Evolutionary conservation across 2,329 filamentous ascomycete species (phyloP), one percentile per base, ranked within the genome.

Genomic region (Aspergillus piperis): DNA sequence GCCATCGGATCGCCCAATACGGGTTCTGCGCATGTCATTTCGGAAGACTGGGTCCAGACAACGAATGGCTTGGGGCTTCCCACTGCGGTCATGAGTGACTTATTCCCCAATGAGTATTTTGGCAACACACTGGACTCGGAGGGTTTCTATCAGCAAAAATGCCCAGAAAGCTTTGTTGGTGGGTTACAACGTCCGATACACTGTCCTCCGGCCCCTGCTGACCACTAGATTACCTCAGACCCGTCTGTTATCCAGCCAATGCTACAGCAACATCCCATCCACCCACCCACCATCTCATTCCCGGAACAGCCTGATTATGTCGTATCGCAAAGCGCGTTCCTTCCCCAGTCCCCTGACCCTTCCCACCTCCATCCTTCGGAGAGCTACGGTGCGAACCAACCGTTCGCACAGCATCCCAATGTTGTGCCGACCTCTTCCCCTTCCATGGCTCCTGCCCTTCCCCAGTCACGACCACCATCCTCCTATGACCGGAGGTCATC

Each of bases 1-100:
- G 86, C 85, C 57, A 84, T 88, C 63, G 87, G 87, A 59, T 90
- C 88, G 21, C 88, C 88, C 25, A 85, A 86, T 68, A 88, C 87
- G 1, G 83, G 84, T 64, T 82, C 84, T 68, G 82, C 83, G 58
- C 84, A 83, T 64, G 84, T 84, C 62, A 79, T 80, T 68, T 81
- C 85, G 54, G 80, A 86, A 49, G 84, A 87, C 61, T 90, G 87
- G 85, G 75, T 81, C 65, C 75, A 78, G 48, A 73, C 80, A 61
- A 73, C 78, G 61, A 76, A 84, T 54, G 83, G 83, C 56, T 77
- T 90, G 38, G 84, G 83, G 54, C 80, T 89, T 65, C 88, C 88
- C 30, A 78, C 81, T 70, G 89, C 91, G 63, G 84, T 90, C 64
- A 79, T 84, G 65, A 78, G 82, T 42, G 84, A 90, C 69, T 77